A percentile compares a stretch with the other conserved stretches of the same genome.
Evolutionary conservation across 768 basidiomycete genomes (phyloP).

Genomic region (Tremella yokohamensis): DNA sequence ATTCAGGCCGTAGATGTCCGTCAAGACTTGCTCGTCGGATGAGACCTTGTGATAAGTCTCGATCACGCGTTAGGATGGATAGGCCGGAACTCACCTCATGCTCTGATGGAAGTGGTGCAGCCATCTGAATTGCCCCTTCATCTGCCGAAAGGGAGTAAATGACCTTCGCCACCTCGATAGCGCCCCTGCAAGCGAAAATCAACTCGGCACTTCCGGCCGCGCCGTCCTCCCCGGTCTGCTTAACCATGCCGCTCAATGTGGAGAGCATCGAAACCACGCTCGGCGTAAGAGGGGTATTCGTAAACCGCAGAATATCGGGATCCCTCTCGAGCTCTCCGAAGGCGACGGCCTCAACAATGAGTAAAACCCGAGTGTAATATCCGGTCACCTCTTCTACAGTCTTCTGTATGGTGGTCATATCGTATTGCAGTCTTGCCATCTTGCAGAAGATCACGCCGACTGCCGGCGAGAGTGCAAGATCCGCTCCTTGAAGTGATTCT

Average conservation of each 20-base stretch:
- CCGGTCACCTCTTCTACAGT: neutral
- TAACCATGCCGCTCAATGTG: neutral
- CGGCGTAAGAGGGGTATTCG: slow-evolving; percentile 3
- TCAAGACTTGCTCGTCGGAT: slow-evolving; percentile 3
- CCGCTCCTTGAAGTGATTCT: slow-evolving; percentile 7
- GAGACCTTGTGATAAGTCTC: no score
- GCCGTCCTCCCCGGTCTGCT: no score
- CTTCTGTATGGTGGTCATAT: no score
- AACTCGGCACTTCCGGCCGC: slow-evolving; percentile 1
- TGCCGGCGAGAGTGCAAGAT: slow-evolving; percentile 7
- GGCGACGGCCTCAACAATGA: slow-evolving; percentile 8
- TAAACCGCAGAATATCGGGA: neutral
- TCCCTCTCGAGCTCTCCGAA: neutral
- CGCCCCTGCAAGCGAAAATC: slow-evolving; percentile 9
- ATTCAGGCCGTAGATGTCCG: slow-evolving; percentile 12
- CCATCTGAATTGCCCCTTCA: no score
- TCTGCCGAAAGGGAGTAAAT: neutral
- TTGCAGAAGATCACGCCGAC: slow-evolving; percentile 13
- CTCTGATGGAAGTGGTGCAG: no score
- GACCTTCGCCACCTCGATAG: slow-evolving; percentile 12
- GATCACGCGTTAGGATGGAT: no score
- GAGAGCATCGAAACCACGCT: neutral
- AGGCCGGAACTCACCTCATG: no score
- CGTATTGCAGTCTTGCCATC: neutral
- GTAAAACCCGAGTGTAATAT: slow-evolving; percentile 4